phyloP scores from a whole-genome alignment of 805 yeast species.

The Candida suzukii region DNA sequence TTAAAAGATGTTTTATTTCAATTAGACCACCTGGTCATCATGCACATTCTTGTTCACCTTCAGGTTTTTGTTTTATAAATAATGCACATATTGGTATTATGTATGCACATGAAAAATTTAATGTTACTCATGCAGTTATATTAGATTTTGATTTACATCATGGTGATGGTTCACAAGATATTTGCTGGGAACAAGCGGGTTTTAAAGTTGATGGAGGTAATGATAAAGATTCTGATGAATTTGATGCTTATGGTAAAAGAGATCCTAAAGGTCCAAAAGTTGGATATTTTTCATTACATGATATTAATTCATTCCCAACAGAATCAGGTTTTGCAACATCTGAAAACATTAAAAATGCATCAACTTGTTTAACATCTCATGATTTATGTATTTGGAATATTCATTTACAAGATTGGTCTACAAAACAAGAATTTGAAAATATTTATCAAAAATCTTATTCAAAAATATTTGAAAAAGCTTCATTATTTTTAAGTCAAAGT shows the following conservation, averaged over 20 bases:
- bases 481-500: slow-evolving; percentile 49
- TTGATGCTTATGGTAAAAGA: slow-evolving; percentile 42
- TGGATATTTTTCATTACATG: slow-evolving; percentile 81
- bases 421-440: slow-evolving; percentile 57
- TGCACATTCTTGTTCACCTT: slow-evolving; percentile 74
- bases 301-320: slow-evolving; percentile 80
- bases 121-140: slow-evolving; percentile 73
- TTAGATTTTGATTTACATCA: slow-evolving; percentile 82
- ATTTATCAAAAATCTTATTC: slow-evolving; percentile 57
- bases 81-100: slow-evolving; percentile 78
- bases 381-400: slow-evolving; percentile 79
- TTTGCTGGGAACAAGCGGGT: slow-evolving; percentile 75
- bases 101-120: slow-evolving; percentile 57
- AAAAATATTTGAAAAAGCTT: slow-evolving; percentile 56
- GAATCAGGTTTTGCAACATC: slow-evolving; percentile 72
- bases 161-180: slow-evolving; percentile 86
- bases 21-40: slow-evolving; percentile 87
- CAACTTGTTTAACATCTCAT: slow-evolving; percentile 73
- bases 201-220: slow-evolving; percentile 43
- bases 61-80: slow-evolving; percentile 77
- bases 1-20: slow-evolving; percentile 52
- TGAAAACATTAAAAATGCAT: slow-evolving; percentile 65
- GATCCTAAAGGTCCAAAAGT: slow-evolving; percentile 47
- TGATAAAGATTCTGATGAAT: slow-evolving; percentile 21
- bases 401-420: slow-evolving; percentile 60